Conservation (phyloP, 2,329 filamentous ascomycete species). For the Zymoseptoria pseudotritici region DNA sequence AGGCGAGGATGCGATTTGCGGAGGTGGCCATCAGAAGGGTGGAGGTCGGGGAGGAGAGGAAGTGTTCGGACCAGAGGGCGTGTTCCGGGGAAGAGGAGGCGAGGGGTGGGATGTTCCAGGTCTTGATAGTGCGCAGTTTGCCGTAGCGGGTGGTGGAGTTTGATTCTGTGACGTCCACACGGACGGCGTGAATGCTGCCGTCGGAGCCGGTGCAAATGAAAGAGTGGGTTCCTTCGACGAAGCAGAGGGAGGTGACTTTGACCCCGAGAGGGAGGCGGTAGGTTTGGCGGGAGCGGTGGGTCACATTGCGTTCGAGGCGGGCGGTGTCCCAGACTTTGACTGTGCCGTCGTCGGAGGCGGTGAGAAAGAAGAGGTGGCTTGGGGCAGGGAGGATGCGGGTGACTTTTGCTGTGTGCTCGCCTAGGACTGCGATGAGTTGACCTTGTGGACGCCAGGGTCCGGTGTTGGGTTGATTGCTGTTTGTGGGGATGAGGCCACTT, state of each 20-base stretch:
- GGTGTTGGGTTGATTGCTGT: slow-evolving; percentile 30
- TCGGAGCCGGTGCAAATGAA: slow-evolving; percentile 88
- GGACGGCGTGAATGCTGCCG: slow-evolving; percentile 82
- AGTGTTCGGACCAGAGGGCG: slow-evolving; percentile 88
- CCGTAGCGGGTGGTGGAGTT: slow-evolving; percentile 61
- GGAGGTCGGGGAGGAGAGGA: slow-evolving; percentile 69
- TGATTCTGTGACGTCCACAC: slow-evolving; percentile 59
- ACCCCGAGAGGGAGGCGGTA: slow-evolving; percentile 66
- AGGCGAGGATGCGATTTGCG: slow-evolving; percentile 69
- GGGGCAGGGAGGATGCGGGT: slow-evolving; percentile 76
- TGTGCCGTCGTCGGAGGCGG: slow-evolving; percentile 81
- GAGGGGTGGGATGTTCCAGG: slow-evolving; percentile 62
- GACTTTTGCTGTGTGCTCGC: slow-evolving; percentile 76
- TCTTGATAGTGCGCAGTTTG: slow-evolving; percentile 66
- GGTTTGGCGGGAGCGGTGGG: slow-evolving; percentile 77
- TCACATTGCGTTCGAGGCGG: slow-evolving; percentile 82
- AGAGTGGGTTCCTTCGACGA: slow-evolving; percentile 87
- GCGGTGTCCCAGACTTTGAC: slow-evolving; percentile 92
- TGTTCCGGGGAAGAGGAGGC: slow-evolving; percentile 50
- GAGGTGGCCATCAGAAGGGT: slow-evolving; percentile 81
- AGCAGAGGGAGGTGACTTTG: slow-evolving; percentile 74
- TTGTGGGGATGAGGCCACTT: slow-evolving; percentile 39
- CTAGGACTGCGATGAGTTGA: slow-evolving; percentile 76
- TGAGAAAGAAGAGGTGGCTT: slow-evolving; percentile 91
- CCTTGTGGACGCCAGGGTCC: slow-evolving; percentile 78